Base-by-base conservation (phyloP, 2,329 filamentous ascomycete species). In the Arthrobotrys musiformis region DNA sequence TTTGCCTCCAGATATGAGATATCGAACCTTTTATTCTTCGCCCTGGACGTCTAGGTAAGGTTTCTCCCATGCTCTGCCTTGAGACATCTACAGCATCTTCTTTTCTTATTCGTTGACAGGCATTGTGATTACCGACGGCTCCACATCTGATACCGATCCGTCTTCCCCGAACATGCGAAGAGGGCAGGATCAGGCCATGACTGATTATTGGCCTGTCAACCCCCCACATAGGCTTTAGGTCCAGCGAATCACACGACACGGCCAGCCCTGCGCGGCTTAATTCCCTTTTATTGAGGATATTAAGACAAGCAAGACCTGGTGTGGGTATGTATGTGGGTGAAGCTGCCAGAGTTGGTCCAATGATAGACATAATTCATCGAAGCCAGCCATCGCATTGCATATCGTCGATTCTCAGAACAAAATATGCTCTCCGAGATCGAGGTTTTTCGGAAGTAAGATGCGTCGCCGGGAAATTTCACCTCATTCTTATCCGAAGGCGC, bases 11-110 rank as follows among this genome's bases (percentile, higher is more conserved):
- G 35, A 40, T 37, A 48, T 50, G 40, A 61, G 48, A 30, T 66
- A 33, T 62, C 52, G 24, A 54, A 62, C 52, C 30, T 30, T 15
- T 35, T 33, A 33, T 28, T 22, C 42, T 33, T 68, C 35, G 63
- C 70, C 64, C 52, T 70, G 48, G 73, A 66, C 73, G 73, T 77
- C 66, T 9, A 77, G 66, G 73, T 77, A 77, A 77, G 73, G 73
- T 77, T 77, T 63, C 58, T 61, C 19, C 44, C 60, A 69, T 67
- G 72, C 58, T 64, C 40, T 54, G 15, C 64, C 35, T 67, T 77
- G 73, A 77, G 68, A 77, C 73, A 77, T 77, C 50, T 30, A 35
- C 30, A 46, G 35, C 28, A 26, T 68, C 60, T 54, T 66, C 37
- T 67, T 67, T 77, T 67, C 66, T 67, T 61, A 70, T 77, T 77